These are phyloP conservation scores for Talaromyces verruculosus DNA, from an alignment of 2,329 filamentous ascomycete genomes.

Conservation along the genomic window DNA sequence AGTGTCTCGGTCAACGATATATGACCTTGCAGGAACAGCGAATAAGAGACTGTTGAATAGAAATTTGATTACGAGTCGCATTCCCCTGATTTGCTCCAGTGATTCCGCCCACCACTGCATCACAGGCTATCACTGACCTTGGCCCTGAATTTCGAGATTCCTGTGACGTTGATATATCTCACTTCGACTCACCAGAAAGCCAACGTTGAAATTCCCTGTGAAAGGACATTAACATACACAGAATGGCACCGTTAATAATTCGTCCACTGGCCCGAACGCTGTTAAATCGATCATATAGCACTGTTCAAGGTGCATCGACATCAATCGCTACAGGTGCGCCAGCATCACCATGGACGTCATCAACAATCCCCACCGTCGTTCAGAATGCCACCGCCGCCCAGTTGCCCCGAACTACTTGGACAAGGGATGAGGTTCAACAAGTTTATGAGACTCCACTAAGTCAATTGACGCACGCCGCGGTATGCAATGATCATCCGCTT, in stretches of 20 bases:
- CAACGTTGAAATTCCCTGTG: not conserved
- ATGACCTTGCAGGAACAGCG: not conserved
- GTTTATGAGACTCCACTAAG: constrained; percentile 81
- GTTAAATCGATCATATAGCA: constrained; percentile 39
- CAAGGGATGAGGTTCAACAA: constrained; percentile 73
- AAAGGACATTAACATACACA: not conserved
- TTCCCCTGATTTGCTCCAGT: not conserved
- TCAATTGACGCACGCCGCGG: constrained; percentile 73
- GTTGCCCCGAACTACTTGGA: constrained; percentile 70
- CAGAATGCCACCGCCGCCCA: constrained; percentile 39
- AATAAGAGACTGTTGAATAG: not conserved
- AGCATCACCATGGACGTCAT: constrained; percentile 29
- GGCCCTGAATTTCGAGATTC: not conserved
- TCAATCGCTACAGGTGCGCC: constrained; percentile 28
- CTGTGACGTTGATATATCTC: not conserved
- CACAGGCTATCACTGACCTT: not conserved
- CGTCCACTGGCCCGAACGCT: constrained; percentile 33
- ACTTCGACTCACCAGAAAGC: not conserved
- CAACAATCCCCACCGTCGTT: constrained; percentile 33
- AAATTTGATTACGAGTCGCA: not conserved
- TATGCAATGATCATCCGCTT: constrained; percentile 42
- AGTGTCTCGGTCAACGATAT: not conserved
- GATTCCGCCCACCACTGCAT: not conserved
- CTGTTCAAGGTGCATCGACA: constrained; percentile 35
- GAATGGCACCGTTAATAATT: constrained; percentile 23